Percentiles rank a stretch among this genome's conserved stretches.
Evolutionary conservation across 2,329 filamentous ascomycete genomes (phyloP).

Genomic region (Rhytidhysteron rufulum): DNA sequence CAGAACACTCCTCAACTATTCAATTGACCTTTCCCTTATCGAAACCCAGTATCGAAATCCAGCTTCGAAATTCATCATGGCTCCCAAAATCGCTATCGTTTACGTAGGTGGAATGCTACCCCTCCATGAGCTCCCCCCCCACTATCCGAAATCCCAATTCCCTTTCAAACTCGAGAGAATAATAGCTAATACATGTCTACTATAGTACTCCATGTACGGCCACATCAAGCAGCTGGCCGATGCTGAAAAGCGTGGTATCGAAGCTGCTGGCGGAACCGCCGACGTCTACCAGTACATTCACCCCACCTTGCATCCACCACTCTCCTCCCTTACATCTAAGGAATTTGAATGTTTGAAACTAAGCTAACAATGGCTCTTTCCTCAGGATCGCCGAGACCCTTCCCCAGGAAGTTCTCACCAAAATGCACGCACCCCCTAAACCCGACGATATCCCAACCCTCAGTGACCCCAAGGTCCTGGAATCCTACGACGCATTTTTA

Average conservation of each 20-base stretch:
- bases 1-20: not conserved
- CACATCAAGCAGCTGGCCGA: constrained; percentile 81
- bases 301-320: constrained; percentile 1
- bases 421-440: constrained; percentile 89
- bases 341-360: constrained; percentile 5
- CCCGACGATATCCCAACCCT: constrained; percentile 59
- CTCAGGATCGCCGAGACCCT: constrained; percentile 79
- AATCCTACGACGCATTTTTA: constrained; percentile 81
- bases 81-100: constrained; percentile 87
- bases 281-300: constrained; percentile 72
- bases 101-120: constrained; percentile 76
- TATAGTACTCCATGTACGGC: constrained; percentile 88
- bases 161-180: not conserved
- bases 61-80: constrained; percentile 65
- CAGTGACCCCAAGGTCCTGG: constrained; percentile 59
- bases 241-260: constrained; percentile 86
- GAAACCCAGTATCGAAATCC: not conserved
- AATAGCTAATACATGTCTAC: not conserved
- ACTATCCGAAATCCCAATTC: no score
- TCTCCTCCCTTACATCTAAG: not conserved
- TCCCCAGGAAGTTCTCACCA: constrained; percentile 71
- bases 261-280: constrained; percentile 76
- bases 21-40: not conserved
- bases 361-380: not conserved
- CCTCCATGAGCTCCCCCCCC: no score